These are phyloP conservation scores for Iberis amara DNA, from an alignment of 441 rosid genomes.

Conservation along the genomic window DNA sequence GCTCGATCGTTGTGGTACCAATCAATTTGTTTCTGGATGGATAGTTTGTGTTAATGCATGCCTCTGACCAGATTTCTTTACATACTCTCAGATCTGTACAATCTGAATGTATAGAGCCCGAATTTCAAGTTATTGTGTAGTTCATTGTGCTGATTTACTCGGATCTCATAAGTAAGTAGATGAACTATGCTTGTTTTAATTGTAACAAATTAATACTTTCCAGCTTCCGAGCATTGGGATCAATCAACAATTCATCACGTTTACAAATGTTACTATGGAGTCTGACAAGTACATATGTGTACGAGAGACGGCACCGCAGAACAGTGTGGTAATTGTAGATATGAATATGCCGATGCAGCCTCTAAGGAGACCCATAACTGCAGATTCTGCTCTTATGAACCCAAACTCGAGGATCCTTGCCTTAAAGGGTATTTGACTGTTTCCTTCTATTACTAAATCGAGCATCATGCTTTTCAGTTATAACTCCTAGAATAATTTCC, in stretches of 20 bases:
- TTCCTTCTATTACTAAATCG: not conserved
- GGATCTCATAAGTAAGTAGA: slow-evolving; percentile 25
- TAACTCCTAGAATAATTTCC: slow-evolving; percentile 14
- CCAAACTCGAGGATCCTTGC: slow-evolving; percentile 2
- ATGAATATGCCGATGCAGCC: slow-evolving; percentile 5
- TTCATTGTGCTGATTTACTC: slow-evolving; percentile 14
- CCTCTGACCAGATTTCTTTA: slow-evolving; percentile 24
- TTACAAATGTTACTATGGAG: slow-evolving; percentile 1
- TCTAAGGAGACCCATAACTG: not conserved
- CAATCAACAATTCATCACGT: not conserved
- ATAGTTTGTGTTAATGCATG: slow-evolving; percentile 18
- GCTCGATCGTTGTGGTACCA: not conserved
- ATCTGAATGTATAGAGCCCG: not conserved
- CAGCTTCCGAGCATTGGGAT: slow-evolving; percentile 1
- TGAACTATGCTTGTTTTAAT: slow-evolving; percentile 17
- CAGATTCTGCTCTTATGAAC: slow-evolving; percentile 3
- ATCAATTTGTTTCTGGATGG: not conserved
- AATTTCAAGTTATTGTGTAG: slow-evolving; percentile 10
- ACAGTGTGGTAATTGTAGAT: not conserved
- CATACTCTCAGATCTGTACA: slow-evolving; percentile 33
- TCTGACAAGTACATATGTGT: slow-evolving; percentile 1
- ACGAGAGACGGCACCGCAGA: not conserved
- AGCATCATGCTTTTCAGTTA: slow-evolving; percentile 2
- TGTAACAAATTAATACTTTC: not conserved
- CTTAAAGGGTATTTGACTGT: not conserved